phyloP scores from a whole-genome alignment of 495 filamentous ascomycete genomes.

The Friedmanniomyces simplex region DNA sequence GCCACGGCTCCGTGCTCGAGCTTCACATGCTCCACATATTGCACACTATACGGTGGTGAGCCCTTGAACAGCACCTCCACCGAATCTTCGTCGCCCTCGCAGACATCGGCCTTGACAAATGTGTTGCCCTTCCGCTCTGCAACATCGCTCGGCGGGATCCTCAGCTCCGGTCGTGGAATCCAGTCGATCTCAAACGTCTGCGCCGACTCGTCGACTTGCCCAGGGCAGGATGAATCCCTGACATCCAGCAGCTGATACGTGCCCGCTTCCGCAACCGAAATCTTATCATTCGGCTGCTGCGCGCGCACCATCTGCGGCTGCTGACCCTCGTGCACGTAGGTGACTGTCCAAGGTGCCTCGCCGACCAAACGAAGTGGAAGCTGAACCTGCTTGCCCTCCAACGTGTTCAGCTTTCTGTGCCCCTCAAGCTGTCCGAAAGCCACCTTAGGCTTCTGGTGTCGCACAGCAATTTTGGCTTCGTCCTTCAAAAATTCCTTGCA shows the following conservation, averaged over 20 bases:
- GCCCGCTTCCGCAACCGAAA: slow-evolving; percentile 56
- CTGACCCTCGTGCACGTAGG: slow-evolving; percentile 55
- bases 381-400: slow-evolving; percentile 62
- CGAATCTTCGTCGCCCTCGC: slow-evolving; percentile 84
- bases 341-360: slow-evolving; percentile 68
- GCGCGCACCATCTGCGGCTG: slow-evolving; percentile 30
- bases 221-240: slow-evolving; percentile 66
- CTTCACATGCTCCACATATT: slow-evolving; percentile 68
- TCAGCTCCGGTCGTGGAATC: slow-evolving; percentile 68
- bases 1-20: slow-evolving; percentile 41
- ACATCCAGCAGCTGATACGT: slow-evolving; percentile 70
- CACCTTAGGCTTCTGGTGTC: slow-evolving; percentile 74
- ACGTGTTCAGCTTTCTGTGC: slow-evolving; percentile 55
- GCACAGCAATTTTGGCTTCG: slow-evolving; percentile 70
- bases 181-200: slow-evolving; percentile 70
- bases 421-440: slow-evolving; percentile 75
- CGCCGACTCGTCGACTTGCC: slow-evolving; percentile 59
- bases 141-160: slow-evolving; percentile 50
- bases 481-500: slow-evolving; percentile 78
- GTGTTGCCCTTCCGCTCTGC: slow-evolving; percentile 30
- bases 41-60: slow-evolving; percentile 68
- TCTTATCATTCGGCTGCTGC: slow-evolving; percentile 56
- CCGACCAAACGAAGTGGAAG: slow-evolving; percentile 80
- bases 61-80: slow-evolving; percentile 68
- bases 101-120: slow-evolving; percentile 64